Conservation (phyloP, 2,329 filamentous ascomycete species). For the Fusarium fracticaudum region DNA sequence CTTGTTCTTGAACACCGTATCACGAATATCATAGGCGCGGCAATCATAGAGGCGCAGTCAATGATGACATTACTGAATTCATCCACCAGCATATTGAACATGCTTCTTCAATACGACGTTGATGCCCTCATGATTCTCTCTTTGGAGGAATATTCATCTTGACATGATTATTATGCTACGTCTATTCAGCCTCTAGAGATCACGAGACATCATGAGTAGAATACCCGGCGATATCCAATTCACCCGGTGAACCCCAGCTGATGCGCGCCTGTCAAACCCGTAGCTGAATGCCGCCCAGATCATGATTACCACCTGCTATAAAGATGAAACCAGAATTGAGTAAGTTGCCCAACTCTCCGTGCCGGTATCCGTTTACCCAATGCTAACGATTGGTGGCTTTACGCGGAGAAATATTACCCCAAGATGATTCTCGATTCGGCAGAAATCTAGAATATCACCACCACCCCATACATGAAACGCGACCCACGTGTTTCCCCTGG, state of each 20-base stretch:
- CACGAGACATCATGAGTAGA: neutral
- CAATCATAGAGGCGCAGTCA: neutral
- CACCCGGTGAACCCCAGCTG: neutral
- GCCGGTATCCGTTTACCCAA: neutral
- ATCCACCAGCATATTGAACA: neutral
- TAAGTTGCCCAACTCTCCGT: neutral
- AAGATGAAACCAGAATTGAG: neutral
- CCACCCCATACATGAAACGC: neutral
- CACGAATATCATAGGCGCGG: neutral
- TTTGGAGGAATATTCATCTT: neutral
- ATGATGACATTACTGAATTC: neutral
- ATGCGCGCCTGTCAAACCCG: neutral
- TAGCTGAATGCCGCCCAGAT: neutral
- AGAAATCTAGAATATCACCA: slow-evolving; percentile 11
- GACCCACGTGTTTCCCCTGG: neutral
- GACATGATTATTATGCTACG: neutral
- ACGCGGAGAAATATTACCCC: slow-evolving; percentile 1
- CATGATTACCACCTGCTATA: neutral
- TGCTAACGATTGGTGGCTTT: neutral
- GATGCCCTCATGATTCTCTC: neutral
- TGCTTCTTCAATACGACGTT: neutral
- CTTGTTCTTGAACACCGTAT: rapidly evolving
- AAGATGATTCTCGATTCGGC: neutral
- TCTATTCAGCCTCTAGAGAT: neutral
- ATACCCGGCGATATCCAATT: neutral